Evolutionary conservation across 495 filamentous ascomycete species (phyloP).

Genomic region (Monascus purpureus): DNA sequence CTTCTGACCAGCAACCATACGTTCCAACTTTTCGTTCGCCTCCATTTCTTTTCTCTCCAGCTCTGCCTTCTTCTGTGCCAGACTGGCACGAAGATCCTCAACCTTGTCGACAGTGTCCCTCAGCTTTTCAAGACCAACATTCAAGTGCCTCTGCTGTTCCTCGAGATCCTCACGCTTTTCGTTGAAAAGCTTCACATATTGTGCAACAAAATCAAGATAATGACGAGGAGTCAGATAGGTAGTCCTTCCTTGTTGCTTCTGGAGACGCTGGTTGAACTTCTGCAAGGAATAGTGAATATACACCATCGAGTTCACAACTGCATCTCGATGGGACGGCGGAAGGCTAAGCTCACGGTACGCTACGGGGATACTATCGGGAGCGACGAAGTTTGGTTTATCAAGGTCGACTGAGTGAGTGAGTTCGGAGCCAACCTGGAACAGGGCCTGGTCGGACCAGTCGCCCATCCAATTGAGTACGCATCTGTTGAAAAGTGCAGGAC

Average conservation of each 20-base stretch:
- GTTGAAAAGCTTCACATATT: slow-evolving; percentile 94
- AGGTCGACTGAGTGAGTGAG: slow-evolving; percentile 91
- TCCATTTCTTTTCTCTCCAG: slow-evolving; percentile 87
- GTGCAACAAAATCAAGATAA: slow-evolving; percentile 95
- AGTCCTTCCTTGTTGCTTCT: slow-evolving; percentile 77
- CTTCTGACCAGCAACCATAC: slow-evolving; percentile 91
- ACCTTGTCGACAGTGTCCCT: slow-evolving; percentile 97
- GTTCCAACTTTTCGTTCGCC: slow-evolving; percentile 91
- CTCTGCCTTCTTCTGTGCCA: slow-evolving; percentile 87
- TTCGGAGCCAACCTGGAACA: slow-evolving; percentile 95
- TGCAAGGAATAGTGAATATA: slow-evolving; percentile 93
- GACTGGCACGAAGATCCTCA: slow-evolving; percentile 71
- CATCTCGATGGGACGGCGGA: slow-evolving; percentile 77
- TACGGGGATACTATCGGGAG: slow-evolving; percentile 85
- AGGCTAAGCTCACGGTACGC: slow-evolving; percentile 75
- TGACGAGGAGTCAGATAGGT: slow-evolving; percentile 93
- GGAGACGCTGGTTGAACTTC: slow-evolving; percentile 73
- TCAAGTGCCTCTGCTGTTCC: slow-evolving; percentile 95
- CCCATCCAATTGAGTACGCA: slow-evolving; percentile 99
- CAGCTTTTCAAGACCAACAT: slow-evolving; percentile 96
- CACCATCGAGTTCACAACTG: slow-evolving; percentile 94
- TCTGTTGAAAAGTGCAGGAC: slow-evolving; percentile 94
- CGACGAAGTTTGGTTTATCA: slow-evolving; percentile 66
- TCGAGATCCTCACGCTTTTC: slow-evolving; percentile 98
- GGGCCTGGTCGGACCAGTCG: slow-evolving; percentile 97